These are phyloP conservation scores for Lactarius psammicola DNA, from an alignment of 768 basidiomycete species.

Conservation along the genomic window DNA sequence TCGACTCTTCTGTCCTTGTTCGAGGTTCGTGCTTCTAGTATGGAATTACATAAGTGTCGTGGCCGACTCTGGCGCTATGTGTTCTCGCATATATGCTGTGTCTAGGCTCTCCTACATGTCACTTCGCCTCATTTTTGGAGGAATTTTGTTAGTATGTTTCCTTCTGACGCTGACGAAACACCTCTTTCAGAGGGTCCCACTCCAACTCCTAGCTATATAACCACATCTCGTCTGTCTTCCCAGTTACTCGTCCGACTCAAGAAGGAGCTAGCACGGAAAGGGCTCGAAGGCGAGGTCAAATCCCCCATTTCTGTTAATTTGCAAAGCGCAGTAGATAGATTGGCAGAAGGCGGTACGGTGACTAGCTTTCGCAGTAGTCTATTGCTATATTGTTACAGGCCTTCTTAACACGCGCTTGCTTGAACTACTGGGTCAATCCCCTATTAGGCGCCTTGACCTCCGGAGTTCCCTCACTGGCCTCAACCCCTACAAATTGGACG, in stretches of 20 bases:
- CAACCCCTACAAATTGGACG: not conserved
- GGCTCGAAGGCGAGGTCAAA: not conserved
- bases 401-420: conserved; percentile 48
- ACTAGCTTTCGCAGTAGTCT: not conserved
- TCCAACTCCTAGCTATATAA: not conserved
- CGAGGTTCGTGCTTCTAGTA: conserved; percentile 3
- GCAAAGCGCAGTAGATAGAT: not conserved
- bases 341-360: conserved; percentile 4
- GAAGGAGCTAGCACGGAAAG: not conserved
- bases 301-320: not conserved
- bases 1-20: not conserved
- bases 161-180: not conserved
- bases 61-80: too few relatives aligned
- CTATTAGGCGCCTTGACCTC: conserved; percentile 43
- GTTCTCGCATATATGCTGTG: not conserved
- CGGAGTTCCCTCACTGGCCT: conserved; percentile 39
- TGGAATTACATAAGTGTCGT: too few relatives aligned
- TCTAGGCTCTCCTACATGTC: not conserved
- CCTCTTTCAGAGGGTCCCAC: not conserved
- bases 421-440: conserved; percentile 45
- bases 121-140: not conserved
- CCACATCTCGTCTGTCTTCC: not conserved
- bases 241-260: not conserved
- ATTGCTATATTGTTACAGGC: conserved; percentile 36
- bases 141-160: not conserved